phyloP scores from a whole-genome alignment of 192 early-diverging fungal genomes.

The Podila clonocystis region DNA sequence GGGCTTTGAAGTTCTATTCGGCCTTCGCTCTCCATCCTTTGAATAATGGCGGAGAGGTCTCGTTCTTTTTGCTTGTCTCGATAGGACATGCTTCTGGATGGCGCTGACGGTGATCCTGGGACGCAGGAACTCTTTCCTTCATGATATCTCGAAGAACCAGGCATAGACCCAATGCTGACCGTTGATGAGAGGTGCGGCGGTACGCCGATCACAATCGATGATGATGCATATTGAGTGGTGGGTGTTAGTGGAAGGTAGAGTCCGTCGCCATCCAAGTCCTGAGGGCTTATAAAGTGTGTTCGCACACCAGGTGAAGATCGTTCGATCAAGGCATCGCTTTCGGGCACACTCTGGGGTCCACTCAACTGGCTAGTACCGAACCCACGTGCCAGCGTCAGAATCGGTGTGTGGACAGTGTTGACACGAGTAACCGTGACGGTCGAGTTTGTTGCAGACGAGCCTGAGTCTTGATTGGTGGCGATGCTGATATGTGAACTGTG shows the following conservation, averaged over 20 bases:
- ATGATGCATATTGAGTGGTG: background rate
- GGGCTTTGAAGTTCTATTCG: conserved; percentile 18
- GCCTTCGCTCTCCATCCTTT: conserved; percentile 19
- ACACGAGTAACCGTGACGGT: background rate
- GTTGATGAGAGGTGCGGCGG: background rate
- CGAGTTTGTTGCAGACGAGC: background rate
- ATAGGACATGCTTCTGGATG: background rate
- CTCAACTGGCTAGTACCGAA: background rate
- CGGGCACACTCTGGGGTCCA: conserved; percentile 33
- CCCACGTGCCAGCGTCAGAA: background rate
- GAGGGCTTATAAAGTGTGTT: background rate
- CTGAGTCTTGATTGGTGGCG: background rate
- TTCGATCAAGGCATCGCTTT: conserved; percentile 20
- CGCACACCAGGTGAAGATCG: conserved; percentile 31
- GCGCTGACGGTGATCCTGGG: background rate
- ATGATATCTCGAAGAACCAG: background rate
- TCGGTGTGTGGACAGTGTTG: conserved; percentile 1
- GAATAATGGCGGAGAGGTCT: conserved; percentile 28
- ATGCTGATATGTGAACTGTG: background rate
- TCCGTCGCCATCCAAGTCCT: conserved; percentile 17
- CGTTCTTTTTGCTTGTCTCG: conserved; percentile 20
- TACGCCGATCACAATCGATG: conserved; percentile 26
- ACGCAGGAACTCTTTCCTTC: background rate
- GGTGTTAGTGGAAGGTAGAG: conserved; percentile 29
- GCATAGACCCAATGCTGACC: background rate